phyloP scores from a whole-genome alignment of 1,139 yeast genomes.

The Pneumocystis wakefieldiae region DNA sequence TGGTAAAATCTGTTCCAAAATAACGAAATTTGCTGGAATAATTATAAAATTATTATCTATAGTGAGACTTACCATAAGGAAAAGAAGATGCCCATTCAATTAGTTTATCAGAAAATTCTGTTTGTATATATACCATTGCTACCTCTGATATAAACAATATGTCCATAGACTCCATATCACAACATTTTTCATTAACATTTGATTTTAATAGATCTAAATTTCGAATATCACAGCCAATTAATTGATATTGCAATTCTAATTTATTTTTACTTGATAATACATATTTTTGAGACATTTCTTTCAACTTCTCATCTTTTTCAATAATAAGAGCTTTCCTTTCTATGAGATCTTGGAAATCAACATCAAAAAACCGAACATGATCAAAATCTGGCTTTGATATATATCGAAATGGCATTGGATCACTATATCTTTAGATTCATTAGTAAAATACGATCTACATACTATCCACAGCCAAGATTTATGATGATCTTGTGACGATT shows the following conservation, averaged over 20 bases:
- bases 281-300: conserved; percentile 22
- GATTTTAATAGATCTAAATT: conserved; percentile 30
- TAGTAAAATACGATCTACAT: conserved; percentile 2
- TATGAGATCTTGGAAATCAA: conserved; percentile 62
- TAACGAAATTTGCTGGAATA: conserved; percentile 46
- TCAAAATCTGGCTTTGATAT: conserved; percentile 27
- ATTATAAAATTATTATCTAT: conserved; percentile 11
- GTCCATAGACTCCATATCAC: conserved; percentile 23
- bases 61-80: conserved; percentile 11
- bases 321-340: conserved; percentile 41
- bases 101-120: conserved; percentile 50
- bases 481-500: conserved; percentile 30
- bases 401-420: conserved; percentile 59
- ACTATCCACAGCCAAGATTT: conserved; percentile 67
- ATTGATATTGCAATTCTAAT: conserved; percentile 36
- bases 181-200: conserved; percentile 25
- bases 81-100: conserved; percentile 34
- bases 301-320: conserved; percentile 33
- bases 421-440: conserved; percentile 20
- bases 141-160: conserved; percentile 68
- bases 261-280: conserved; percentile 16
- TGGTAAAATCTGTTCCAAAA: conserved; percentile 62
- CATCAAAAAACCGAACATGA: conserved; percentile 41
- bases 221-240: conserved; percentile 61
- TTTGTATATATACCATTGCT: conserved; percentile 66